These are phyloP conservation scores for Hibiscus syriacus DNA, from an alignment of 345 rosid species.

Conservation along the genomic window DNA sequence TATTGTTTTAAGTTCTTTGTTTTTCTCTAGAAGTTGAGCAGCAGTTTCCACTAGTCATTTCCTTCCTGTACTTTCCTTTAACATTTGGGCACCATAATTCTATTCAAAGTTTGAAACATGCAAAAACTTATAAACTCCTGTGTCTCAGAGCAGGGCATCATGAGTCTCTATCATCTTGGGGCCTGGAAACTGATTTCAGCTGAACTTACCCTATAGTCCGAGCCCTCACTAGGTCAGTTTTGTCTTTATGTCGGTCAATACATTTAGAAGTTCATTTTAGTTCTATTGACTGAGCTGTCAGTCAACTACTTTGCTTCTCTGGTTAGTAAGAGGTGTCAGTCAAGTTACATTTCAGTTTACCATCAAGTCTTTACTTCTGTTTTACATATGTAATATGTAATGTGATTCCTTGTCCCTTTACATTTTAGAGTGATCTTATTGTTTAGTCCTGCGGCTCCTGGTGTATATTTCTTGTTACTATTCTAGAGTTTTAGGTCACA, in stretches of 20 bases:
- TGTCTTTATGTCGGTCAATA: constrained; percentile 39
- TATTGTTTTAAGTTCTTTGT: constrained; percentile 17
- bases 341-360: constrained; percentile 15
- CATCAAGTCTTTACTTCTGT: not conserved
- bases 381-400: not conserved
- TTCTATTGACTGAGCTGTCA: constrained; percentile 28
- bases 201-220: constrained; percentile 72
- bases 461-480: not conserved
- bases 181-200: constrained; percentile 98
- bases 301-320: constrained; percentile 22
- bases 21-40: constrained; percentile 33
- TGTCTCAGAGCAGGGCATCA: constrained; percentile 90
- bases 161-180: constrained; percentile 92
- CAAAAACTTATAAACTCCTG: constrained; percentile 65
- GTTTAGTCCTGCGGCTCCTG: not conserved
- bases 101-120: constrained; percentile 32
- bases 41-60: constrained; percentile 44
- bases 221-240: constrained; percentile 86
- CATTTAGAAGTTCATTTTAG: constrained; percentile 34
- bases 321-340: constrained; percentile 16
- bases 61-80: constrained; percentile 36
- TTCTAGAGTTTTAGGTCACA: not conserved
- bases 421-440: constrained; percentile 4
- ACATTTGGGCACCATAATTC: constrained; percentile 42
- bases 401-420: not conserved